phyloP scores from a whole-genome alignment of 2,329 filamentous ascomycete species.

The Botryotinia narcissicola region DNA sequence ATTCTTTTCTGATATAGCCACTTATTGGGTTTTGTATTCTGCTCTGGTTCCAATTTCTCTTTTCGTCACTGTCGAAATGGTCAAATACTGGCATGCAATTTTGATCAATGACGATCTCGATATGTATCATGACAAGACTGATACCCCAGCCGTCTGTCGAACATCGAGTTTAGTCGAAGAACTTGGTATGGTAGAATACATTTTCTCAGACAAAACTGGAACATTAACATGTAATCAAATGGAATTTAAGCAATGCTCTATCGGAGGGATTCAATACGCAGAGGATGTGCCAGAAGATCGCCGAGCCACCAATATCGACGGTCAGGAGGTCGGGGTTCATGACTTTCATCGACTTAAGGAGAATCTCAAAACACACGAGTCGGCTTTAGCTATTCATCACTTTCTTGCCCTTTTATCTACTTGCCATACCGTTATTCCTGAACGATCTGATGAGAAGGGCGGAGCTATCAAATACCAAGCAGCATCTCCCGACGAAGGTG shows the following conservation, averaged over 20 bases:
- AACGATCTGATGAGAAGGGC: slow-evolving; percentile 72
- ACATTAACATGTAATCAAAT: slow-evolving; percentile 98
- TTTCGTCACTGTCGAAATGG: slow-evolving; percentile 94
- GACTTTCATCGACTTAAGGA: slow-evolving; percentile 63
- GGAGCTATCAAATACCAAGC: slow-evolving; percentile 95
- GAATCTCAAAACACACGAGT: slow-evolving; percentile 58
- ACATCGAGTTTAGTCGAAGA: slow-evolving; percentile 97
- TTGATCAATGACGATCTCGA: slow-evolving; percentile 97
- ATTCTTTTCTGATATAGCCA: slow-evolving; percentile 92
- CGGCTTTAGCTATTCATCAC: slow-evolving; percentile 67
- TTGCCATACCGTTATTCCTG: slow-evolving; percentile 97
- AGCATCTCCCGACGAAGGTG: slow-evolving; percentile 93
- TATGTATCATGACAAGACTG: slow-evolving; percentile 94
- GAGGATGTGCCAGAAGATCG: slow-evolving; percentile 91
- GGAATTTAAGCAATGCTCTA: slow-evolving; percentile 95
- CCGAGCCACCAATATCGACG: slow-evolving; percentile 74
- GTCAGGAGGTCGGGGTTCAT: slow-evolving; percentile 67
- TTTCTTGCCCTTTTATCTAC: slow-evolving; percentile 84
- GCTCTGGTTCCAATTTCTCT: slow-evolving; percentile 95
- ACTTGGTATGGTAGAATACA: slow-evolving; percentile 95
- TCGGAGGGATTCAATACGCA: slow-evolving; percentile 90
- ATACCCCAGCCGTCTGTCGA: slow-evolving; percentile 92
- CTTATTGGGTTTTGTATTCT: slow-evolving; percentile 97
- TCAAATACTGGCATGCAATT: slow-evolving; percentile 98
- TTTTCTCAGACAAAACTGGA: slow-evolving; percentile 97